These are phyloP conservation scores for Acanthamoeba triangularis DNA, from an alignment of 208 protist species.

Conservation along the genomic window DNA sequence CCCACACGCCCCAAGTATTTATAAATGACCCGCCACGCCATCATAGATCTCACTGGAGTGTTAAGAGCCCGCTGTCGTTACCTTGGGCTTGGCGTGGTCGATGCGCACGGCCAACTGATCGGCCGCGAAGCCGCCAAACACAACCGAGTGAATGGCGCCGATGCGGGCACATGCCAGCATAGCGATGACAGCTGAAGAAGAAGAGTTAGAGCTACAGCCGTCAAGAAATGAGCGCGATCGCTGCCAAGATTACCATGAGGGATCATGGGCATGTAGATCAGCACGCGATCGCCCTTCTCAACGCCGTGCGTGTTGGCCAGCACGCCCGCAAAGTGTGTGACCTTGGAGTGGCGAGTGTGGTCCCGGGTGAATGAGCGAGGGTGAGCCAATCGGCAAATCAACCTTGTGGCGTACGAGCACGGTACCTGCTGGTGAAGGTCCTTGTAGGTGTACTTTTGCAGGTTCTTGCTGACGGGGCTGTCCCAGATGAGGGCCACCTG, in stretches of 20 bases:
- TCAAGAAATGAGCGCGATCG: no score
- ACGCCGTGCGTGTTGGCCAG: conserved; percentile 46
- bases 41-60: no score
- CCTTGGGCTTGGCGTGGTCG: conserved; percentile 68
- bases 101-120: conserved; percentile 80
- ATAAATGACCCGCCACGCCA: no score
- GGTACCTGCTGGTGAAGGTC: conserved; percentile 17
- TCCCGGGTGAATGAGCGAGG: neutral
- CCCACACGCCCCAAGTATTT: no score
- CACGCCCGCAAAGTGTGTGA: conserved; percentile 1
- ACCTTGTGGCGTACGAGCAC: neutral
- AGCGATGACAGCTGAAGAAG: conserved; percentile 13
- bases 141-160: conserved; percentile 79
- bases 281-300: conserved; percentile 62
- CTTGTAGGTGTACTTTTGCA: conserved; percentile 41
- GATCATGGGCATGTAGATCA: conserved; percentile 81
- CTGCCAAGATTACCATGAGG: neutral
- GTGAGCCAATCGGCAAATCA: neutral
- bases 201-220: neutral
- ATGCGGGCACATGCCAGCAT: conserved; percentile 77
- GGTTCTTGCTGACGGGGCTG: conserved; percentile 40
- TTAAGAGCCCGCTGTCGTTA: no score
- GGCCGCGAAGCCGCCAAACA: conserved; percentile 81
- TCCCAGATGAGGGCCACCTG: conserved; percentile 54
- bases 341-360: no score